Base-by-base conservation (phyloP, 208 protist species). In the Trypanosoma melophagium region DNA sequence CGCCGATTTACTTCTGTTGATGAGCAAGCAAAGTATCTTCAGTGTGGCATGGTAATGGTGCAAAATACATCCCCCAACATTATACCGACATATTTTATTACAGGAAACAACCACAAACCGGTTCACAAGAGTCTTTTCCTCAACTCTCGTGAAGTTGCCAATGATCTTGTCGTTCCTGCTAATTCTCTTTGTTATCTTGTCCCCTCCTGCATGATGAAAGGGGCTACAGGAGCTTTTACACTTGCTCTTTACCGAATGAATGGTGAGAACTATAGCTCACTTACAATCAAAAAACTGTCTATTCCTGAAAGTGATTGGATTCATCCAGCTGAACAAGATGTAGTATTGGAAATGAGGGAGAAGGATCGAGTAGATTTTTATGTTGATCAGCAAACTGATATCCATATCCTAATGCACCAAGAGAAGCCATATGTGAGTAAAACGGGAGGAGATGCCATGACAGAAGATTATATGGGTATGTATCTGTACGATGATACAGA, bases 131-230 rank as follows among this genome's bases (percentile, higher is more conserved):
- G 74, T 38, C 60, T 79, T 22, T 79, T 79, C 44, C 54, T 71
- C 17, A 73, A 79, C 59, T 71, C 66, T 50, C 67, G 74, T 62
- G 74, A 79, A 45, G 68, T 79, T 22, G 35, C 74, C 5, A 68
- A 63, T 22, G 13, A 42, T 12, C 38, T 79, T 16, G 70, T 61
- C 12, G 59, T 79, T 31, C 74, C 74, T 7, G 47, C 74, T 10
- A 66, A 71, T 42, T 79, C 74, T 9, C 47, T 75, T n/a, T 79
- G 74, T 51, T 79, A 79, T 55, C 61, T 79, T 57, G 74, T 79
- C 1, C 74, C 74, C 12, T 79, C 66, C 16, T 70, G 68, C 54
- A 60, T 79, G 66, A 50, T 49, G 44, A 60, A 61, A 35, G 74
- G 74, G 25, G 61, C 47, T 16, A 71, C 78, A 60, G 64, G 59